Base-by-base conservation (phyloP, 1,284 basidiomycete species). In the Mixia osmundae region DNA sequence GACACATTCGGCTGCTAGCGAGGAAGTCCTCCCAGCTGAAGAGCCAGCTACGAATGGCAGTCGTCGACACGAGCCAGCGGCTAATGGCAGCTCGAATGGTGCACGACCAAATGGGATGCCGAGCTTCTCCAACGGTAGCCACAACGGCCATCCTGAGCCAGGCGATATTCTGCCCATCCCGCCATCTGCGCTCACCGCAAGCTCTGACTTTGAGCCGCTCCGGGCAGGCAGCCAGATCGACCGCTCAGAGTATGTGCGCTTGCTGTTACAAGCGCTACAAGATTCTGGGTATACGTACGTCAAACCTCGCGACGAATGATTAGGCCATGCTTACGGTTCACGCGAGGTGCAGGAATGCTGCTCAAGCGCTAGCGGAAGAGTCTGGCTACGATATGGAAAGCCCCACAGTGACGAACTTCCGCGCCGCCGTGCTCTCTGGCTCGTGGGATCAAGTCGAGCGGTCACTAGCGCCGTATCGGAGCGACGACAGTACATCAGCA, bases 351-450 rank as follows among this genome's bases (percentile, higher is more conserved):
- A 94, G 87, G 42, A 75, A 80, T 57, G 75, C 83, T 10, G 87
- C 87, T 8, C 66, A 72, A 10, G 74, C 76, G 0, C 65, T 97
- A 26, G 77, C 91, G 54, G 71, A 71, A 7, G 89, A 97, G 58
- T 94, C 89, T 1, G 89, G 89, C 3, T 83, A 80, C 56, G 63
- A 67, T 16, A 68, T 91, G 56, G 85, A 95, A 52, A 66, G 72
- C 10, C 61, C 67, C 4, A 66, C 75, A 33, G 82, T 89, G 9
- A 65, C 71, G 2, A 69, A 75, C 37, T 89, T 97, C 49, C 67
- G 83, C 44, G 64, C 68, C 26, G 74, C 75, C 44, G 71, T 97
- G 36, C 60, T 91, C 24, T 68, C 71, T 19, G 89, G 79, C 2
- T 63, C 70, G 30, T 97, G 91, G 91, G 54, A 63, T 3, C 71